Percentiles rank a stretch among this genome's conserved stretches.
These are phyloP conservation scores for Mycena galericulata DNA, from an alignment of 768 basidiomycete genomes.

Conservation along the genomic window DNA sequence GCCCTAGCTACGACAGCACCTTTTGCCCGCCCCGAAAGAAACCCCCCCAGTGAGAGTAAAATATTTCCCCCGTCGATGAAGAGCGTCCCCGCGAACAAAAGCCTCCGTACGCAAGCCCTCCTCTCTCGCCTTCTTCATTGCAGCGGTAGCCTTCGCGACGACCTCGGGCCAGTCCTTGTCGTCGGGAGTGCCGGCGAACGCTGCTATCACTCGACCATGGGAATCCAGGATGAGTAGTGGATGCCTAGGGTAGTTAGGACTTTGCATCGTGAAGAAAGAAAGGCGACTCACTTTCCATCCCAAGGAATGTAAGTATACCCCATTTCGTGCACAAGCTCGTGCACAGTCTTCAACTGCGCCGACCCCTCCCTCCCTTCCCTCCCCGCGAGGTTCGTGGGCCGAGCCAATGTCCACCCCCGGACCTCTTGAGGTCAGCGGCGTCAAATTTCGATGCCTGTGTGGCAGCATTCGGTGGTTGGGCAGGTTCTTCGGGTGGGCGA, in stretches of 20 bases:
- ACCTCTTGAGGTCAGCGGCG: neutral
- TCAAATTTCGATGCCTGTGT: neutral
- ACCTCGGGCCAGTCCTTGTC: slow-evolving; percentile 18
- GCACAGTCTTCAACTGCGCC: neutral
- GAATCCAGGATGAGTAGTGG: neutral
- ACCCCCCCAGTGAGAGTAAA: slow-evolving; percentile 35
- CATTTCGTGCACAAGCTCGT: neutral
- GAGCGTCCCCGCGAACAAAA: slow-evolving; percentile 13
- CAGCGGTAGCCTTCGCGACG: slow-evolving; percentile 3
- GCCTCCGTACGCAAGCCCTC: neutral
- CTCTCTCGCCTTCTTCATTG: slow-evolving; percentile 4
- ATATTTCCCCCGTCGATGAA: slow-evolving; percentile 39
- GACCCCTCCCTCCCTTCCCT: neutral
- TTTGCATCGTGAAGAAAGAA: too few species aligned
- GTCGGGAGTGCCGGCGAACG: slow-evolving; percentile 30
- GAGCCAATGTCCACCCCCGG: neutral
- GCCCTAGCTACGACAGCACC: neutral
- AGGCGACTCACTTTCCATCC: slow-evolving; percentile 19
- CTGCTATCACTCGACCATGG: slow-evolving; percentile 16
- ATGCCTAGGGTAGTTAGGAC: neutral
- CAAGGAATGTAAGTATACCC: neutral
- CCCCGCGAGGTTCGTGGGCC: neutral
- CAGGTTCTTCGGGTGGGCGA: neutral
- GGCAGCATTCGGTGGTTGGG: slow-evolving; percentile 1
- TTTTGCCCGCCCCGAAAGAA: slow-evolving; percentile 46